Conservation (phyloP, 75 land plant genomes). For the Isoetes taiwanensis region DNA sequence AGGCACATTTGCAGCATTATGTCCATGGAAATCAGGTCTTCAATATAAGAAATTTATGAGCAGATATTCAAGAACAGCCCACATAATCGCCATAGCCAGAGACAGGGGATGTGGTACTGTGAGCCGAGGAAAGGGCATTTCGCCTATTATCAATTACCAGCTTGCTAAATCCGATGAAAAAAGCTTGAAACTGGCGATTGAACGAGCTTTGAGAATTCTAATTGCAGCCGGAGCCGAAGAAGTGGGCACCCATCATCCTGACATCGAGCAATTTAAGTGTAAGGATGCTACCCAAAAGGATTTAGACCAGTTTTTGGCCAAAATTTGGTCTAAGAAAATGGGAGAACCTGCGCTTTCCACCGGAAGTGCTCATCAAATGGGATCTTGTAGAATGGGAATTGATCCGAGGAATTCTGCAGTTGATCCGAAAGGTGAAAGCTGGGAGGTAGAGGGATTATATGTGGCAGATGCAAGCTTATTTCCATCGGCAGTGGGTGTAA, state of each 20-base stretch:
- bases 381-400: conserved; percentile 19
- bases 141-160: conserved; percentile 31
- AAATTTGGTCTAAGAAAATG: not conserved
- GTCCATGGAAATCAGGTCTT: conserved; percentile 54
- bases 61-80: conserved; percentile 47
- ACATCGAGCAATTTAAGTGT: conserved; percentile 38
- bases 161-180: conserved; percentile 25
- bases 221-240: conserved; percentile 74
- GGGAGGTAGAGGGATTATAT: conserved; percentile 16
- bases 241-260: conserved; percentile 43
- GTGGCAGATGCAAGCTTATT: conserved; percentile 19
- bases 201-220: conserved; percentile 37
- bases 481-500: conserved; percentile 16
- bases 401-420: not conserved
- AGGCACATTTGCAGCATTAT: conserved; percentile 31
- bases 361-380: conserved; percentile 20
- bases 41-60: conserved; percentile 58
- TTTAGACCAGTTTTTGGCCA: not conserved
- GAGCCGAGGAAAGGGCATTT: not conserved
- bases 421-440: conserved; percentile 11
- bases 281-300: not conserved
- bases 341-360: not conserved
- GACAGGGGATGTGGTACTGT: conserved; percentile 51
- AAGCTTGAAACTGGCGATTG: conserved; percentile 27
- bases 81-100: conserved; percentile 44